Conservation (phyloP, 176 grass and related monocot genomes). For the Phragmites australis region DNA sequence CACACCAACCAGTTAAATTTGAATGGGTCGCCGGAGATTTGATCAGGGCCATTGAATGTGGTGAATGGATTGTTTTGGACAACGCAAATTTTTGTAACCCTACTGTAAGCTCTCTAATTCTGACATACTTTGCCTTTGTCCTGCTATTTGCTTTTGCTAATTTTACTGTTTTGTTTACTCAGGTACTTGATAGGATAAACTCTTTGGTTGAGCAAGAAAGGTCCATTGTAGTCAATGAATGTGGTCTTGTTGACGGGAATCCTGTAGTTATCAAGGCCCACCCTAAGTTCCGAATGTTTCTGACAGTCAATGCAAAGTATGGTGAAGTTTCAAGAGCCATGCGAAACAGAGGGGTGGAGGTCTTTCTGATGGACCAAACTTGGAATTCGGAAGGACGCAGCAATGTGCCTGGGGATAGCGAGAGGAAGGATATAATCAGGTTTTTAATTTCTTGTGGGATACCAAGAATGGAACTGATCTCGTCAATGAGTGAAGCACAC, state of each 20-base stretch:
- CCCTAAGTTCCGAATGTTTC: conserved; percentile 85
- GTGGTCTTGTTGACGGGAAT: conserved; percentile 86
- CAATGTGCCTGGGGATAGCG: conserved; percentile 29
- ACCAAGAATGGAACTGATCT: conserved; percentile 62
- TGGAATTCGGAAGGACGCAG: conserved; percentile 27
- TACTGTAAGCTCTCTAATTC: conserved; percentile 55
- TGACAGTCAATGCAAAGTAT: conserved; percentile 80
- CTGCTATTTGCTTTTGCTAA: conserved; percentile 32
- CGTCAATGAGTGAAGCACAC: conserved; percentile 76
- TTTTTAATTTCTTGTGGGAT: conserved; percentile 83
- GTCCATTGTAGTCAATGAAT: conserved; percentile 86
- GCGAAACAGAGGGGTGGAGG: conserved; percentile 87
- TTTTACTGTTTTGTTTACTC: conserved; percentile 40
- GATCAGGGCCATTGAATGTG: conserved; percentile 76
- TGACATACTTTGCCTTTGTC: conserved; percentile 9
- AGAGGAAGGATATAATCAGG: conserved; percentile 55
- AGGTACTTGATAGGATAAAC: conserved; percentile 98
- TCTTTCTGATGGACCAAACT: conserved; percentile 70
- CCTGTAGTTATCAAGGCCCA: conserved; percentile 71
- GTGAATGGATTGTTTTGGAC: conserved; percentile 93
- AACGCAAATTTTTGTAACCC: conserved; percentile 99
- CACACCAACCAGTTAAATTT: conserved; percentile 72
- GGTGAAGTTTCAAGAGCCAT: conserved; percentile 98
- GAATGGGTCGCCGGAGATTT: conserved; percentile 85
- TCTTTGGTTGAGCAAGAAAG: conserved; percentile 93